Percentiles rank a stretch among this genome's conserved stretches.
phyloP scores from a whole-genome alignment of 2,329 filamentous ascomycete genomes.

The Scolecobasidium constrictum region DNA sequence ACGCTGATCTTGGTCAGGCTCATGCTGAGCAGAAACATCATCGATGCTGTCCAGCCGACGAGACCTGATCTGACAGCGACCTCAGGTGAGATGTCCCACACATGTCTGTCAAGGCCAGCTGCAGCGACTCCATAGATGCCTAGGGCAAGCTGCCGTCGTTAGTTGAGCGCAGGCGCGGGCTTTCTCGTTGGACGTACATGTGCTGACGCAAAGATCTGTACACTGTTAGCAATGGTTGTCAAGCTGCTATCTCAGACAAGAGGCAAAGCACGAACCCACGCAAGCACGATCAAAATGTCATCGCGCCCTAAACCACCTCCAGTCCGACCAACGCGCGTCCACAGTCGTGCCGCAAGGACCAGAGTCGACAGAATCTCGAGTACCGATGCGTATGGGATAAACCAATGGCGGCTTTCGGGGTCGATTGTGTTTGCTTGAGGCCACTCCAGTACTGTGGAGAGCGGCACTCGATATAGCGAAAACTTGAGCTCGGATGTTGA shows the following conservation, averaged over 20 bases:
- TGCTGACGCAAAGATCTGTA: no score
- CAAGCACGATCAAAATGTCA: conserved; percentile 9
- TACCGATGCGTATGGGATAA: conserved; percentile 3
- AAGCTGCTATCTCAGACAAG: no score
- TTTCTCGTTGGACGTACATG: no score
- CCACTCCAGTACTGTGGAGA: no score
- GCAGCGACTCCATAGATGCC: background rate
- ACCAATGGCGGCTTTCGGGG: conserved; percentile 5
- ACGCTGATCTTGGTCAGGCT: conserved; percentile 21
- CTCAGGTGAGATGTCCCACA: conserved; percentile 8
- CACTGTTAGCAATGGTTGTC: no score
- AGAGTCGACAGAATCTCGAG: conserved; percentile 2
- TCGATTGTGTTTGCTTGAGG: conserved; percentile 5
- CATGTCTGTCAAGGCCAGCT: conserved; percentile 8
- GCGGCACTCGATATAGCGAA: no score
- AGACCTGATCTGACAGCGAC: background rate
- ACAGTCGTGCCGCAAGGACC: conserved; percentile 6
- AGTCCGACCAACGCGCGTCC: background rate
- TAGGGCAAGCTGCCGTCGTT: background rate
- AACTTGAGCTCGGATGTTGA: no score
- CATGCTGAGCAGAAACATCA: conserved; percentile 18
- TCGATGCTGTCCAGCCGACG: conserved; percentile 14
- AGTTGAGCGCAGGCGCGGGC: no score
- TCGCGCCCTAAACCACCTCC: conserved; percentile 9
- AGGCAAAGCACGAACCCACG: no score